Conservation (phyloP, 768 basidiomycete genomes). For the Termitomyces sp. region DNA sequence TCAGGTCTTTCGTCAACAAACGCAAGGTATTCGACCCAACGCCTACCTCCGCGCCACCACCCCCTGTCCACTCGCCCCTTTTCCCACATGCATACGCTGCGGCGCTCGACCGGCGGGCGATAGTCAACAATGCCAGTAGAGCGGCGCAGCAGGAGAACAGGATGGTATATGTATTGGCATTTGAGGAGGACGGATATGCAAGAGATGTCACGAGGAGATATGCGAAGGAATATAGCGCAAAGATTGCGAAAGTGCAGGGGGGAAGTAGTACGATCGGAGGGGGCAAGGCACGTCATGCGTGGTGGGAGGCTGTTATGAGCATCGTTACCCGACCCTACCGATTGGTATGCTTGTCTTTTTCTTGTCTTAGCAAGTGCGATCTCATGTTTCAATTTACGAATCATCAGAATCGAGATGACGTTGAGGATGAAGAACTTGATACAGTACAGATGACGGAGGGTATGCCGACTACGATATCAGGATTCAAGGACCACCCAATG, state of each 20-base stretch:
- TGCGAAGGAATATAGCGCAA: slow-evolving; percentile 72
- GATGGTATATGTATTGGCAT: slow-evolving; percentile 88
- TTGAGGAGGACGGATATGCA: slow-evolving; percentile 92
- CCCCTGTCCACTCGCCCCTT: slow-evolving; percentile 10
- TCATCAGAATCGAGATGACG: slow-evolving; percentile 78
- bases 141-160: slow-evolving; percentile 53
- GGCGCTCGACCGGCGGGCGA: slow-evolving; percentile 13
- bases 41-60: slow-evolving; percentile 17
- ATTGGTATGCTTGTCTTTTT: slow-evolving; percentile 49
- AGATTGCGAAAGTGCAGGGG: slow-evolving; percentile 75
- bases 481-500: slow-evolving; percentile 96
- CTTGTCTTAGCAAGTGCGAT: not conserved
- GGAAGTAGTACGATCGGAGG: slow-evolving; percentile 38
- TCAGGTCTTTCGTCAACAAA: slow-evolving; percentile 75
- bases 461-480: slow-evolving; percentile 86
- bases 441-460: slow-evolving; percentile 75
- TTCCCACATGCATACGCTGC: slow-evolving; percentile 17
- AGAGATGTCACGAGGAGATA: slow-evolving; percentile 91
- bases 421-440: slow-evolving; percentile 88
- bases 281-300: slow-evolving; percentile 64
- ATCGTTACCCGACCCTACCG: slow-evolving; percentile 71
- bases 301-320: slow-evolving; percentile 76
- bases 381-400: not conserved
- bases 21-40: slow-evolving; percentile 76
- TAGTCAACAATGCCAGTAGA: slow-evolving; percentile 19